Percentiles rank a stretch among this genome's conserved stretches.
Evolutionary conservation across 805 yeast species (phyloP).

Genomic region (Tanozyma kutaoensis): DNA sequence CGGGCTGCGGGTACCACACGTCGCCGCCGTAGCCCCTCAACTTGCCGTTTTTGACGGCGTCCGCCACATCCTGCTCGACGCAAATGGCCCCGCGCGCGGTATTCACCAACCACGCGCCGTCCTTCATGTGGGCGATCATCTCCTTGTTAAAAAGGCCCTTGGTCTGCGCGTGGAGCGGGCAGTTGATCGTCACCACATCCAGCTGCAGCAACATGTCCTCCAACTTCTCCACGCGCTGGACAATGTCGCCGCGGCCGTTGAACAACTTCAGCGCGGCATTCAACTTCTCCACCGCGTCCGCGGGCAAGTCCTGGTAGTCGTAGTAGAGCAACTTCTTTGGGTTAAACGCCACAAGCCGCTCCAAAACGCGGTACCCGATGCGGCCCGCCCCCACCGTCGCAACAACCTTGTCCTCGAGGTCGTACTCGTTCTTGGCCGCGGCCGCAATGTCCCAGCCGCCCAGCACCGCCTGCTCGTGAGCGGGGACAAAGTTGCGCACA

Average conservation of each 20-base stretch:
- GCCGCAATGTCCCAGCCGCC: constrained; percentile 67
- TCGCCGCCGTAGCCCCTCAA: constrained; percentile 76
- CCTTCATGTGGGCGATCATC: constrained; percentile 53
- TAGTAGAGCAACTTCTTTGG: constrained; percentile 63
- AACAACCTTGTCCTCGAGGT: constrained; percentile 61
- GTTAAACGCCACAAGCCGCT: constrained; percentile 58
- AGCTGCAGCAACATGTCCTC: constrained; percentile 56
- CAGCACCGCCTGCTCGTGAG: constrained; percentile 51
- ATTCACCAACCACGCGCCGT: constrained; percentile 62
- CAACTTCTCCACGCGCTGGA: constrained; percentile 43
- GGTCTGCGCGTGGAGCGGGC: constrained; percentile 64
- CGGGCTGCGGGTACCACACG: constrained; percentile 80
- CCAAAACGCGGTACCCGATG: constrained; percentile 65
- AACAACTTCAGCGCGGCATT: constrained; percentile 21
- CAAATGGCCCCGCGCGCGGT: constrained; percentile 79
- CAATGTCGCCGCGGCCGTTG: constrained; percentile 38
- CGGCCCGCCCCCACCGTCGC: constrained; percentile 80
- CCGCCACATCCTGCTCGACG: constrained; percentile 62
- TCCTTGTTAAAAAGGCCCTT: constrained; percentile 56
- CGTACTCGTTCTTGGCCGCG: constrained; percentile 60
- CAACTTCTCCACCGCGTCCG: constrained; percentile 29
- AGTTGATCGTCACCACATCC: constrained; percentile 65
- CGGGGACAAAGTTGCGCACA: constrained; percentile 68
- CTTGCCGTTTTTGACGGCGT: constrained; percentile 55
- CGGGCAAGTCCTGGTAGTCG: constrained; percentile 60